Conservation (phyloP, 2,329 filamentous ascomycete genomes). For the Pseudogymnoascus sp. region DNA sequence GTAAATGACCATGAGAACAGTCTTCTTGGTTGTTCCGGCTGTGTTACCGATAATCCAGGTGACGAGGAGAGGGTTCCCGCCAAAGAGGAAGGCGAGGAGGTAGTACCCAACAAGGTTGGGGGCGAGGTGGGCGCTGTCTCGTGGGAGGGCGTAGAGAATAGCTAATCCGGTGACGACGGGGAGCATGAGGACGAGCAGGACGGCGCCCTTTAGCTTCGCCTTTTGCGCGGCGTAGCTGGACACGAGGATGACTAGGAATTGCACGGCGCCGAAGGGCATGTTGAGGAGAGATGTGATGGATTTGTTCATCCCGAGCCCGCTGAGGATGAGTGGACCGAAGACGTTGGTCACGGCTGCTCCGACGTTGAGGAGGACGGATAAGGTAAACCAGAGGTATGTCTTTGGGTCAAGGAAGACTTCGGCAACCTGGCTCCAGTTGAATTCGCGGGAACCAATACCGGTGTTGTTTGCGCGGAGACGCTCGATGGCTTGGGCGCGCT, state of each 20-base stretch:
- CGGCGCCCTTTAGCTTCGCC: conserved; percentile 46
- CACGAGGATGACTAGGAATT: conserved; percentile 50
- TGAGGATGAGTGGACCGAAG: conserved; percentile 56
- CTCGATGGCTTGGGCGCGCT: conserved; percentile 60
- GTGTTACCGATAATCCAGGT: conserved; percentile 64
- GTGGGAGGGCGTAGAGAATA: conserved; percentile 47
- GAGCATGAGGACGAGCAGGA: conserved; percentile 45
- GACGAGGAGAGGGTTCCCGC: conserved; percentile 56
- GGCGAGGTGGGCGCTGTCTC: conserved; percentile 35
- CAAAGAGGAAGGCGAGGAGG: conserved; percentile 57
- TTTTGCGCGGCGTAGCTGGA: conserved; percentile 50
- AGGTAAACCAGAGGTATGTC: conserved; percentile 50
- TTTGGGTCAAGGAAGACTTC: conserved; percentile 41
- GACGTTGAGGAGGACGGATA: conserved; percentile 56
- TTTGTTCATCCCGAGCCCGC: conserved; percentile 51
- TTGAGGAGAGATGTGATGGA: conserved; percentile 52
- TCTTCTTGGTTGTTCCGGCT: conserved; percentile 59
- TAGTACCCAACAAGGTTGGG: conserved; percentile 54
- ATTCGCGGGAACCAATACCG: conserved; percentile 62
- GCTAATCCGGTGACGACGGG: conserved; percentile 53
- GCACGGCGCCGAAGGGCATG: conserved; percentile 57
- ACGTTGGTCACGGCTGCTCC: conserved; percentile 54
- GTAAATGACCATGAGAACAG: conserved; percentile 54
- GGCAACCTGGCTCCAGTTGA: conserved; percentile 57
- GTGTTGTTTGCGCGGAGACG: conserved; percentile 67